Conservation (phyloP, 345 rosid genomes). For the Salix udensis region DNA sequence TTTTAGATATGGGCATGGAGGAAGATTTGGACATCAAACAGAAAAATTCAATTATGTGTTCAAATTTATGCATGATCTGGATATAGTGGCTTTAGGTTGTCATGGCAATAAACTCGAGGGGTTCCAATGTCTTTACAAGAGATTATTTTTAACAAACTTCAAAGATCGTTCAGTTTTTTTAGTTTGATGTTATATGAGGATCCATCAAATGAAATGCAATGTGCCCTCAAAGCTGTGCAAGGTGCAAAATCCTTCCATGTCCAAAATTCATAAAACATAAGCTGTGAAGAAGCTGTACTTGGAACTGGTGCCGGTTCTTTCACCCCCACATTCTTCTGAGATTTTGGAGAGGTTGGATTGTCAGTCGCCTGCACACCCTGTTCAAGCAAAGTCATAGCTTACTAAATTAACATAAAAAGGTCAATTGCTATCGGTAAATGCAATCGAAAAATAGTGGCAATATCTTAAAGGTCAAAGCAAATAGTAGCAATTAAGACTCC, state of each 20-base stretch:
- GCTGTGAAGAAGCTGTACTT: slow-evolving; percentile 34
- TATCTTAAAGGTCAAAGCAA: neutral
- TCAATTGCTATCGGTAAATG: neutral
- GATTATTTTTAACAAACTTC: neutral
- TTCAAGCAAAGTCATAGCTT: slow-evolving; percentile 1
- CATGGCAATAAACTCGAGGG: neutral
- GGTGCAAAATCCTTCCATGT: neutral
- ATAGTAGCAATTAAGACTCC: neutral
- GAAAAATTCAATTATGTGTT: neutral
- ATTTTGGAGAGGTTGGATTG: slow-evolving; percentile 42
- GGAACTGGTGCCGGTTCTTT: slow-evolving; percentile 38
- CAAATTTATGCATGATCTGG: neutral
- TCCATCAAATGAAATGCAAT: neutral
- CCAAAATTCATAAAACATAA: neutral
- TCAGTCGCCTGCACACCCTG: slow-evolving; percentile 49
- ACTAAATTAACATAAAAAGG: neutral
- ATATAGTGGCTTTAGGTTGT: neutral
- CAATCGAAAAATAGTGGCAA: neutral
- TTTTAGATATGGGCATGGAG: neutral
- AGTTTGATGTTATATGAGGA: neutral
- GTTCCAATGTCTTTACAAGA: neutral
- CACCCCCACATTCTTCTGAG: slow-evolving; percentile 36
- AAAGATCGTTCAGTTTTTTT: neutral
- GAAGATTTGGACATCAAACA: neutral
- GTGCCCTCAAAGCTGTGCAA: neutral